Percentiles rank a stretch among this genome's conserved stretches.
Evolutionary conservation across 2,329 filamentous ascomycete genomes (phyloP).

Genomic region (Aschersonia sp.): DNA sequence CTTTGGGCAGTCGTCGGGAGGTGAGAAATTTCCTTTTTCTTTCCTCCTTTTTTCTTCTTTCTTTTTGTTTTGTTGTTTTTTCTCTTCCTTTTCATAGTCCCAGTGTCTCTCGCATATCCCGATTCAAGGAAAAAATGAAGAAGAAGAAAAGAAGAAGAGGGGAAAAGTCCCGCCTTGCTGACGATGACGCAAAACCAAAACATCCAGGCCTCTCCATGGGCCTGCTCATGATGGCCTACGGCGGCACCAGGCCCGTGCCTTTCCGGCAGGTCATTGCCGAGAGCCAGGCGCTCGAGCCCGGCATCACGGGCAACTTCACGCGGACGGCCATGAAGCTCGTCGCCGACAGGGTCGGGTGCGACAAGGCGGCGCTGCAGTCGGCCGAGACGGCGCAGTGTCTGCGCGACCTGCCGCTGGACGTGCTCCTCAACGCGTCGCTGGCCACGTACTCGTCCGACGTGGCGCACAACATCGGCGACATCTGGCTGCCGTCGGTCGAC

Average conservation of each 20-base stretch:
- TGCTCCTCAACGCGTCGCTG: constrained; percentile 27
- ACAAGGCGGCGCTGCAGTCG: constrained; percentile 23
- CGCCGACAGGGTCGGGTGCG: constrained; percentile 27
- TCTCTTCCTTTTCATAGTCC: too few relatives aligned
- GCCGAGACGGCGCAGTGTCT: constrained; percentile 30
- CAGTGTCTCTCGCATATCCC: background rate
- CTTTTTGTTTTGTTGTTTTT: too few relatives aligned
- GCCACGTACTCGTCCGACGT: constrained; percentile 23
- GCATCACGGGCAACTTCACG: constrained; percentile 31
- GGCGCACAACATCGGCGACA: constrained; percentile 33
- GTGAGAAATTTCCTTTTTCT: background rate
- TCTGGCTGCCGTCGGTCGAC: constrained; percentile 32
- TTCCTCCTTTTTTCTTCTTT: background rate
- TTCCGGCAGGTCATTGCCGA: constrained; percentile 31
- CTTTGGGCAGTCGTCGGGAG: constrained; percentile 17
- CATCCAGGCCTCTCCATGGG: constrained; percentile 22
- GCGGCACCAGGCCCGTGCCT: constrained; percentile 23
- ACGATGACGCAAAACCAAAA: background rate
- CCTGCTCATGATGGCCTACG: constrained; percentile 33
- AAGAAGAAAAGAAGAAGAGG: background rate
- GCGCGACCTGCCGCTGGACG: constrained; percentile 23
- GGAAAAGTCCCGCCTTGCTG: background rate
- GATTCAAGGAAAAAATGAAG: background rate
- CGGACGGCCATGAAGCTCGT: constrained; percentile 28
- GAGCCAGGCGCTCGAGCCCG: constrained; percentile 34